Evolutionary conservation across 805 yeast genomes (phyloP), one percentile per base, ranked within the genome.

Genomic region (Scheffersomyces amazonensis): DNA sequence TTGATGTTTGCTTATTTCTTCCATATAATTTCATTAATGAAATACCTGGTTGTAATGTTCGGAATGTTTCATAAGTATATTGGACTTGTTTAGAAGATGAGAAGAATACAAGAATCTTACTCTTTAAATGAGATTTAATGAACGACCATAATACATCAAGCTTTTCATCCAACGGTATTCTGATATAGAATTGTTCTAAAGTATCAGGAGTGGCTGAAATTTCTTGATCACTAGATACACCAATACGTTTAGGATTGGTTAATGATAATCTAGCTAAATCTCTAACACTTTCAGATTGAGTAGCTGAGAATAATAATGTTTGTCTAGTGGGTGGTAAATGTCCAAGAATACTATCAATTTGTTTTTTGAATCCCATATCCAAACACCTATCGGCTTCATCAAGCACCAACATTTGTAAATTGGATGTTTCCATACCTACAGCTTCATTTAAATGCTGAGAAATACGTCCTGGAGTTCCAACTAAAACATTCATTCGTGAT

Each of bases 381-480:
- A 89, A 66, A 52, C 93, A 87, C 48, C 96, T 70, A 56, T 89
- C 97, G 0, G 96, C 96, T 60, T 89, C 97, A 60, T 89, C 97
- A 36, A 89, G 62, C 2, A 89, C 89, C 32, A 89, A 64, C 55
- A 83, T 76, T 60, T 89, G 91, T 43, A 89, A 63, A 54, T 86
- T 87, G 16, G 80, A 69, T 8, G 83, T 66, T 50, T 83, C 90
- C 58, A 89, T 75, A 1, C 88, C 88, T 1, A 83, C 83, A 6
- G 95, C 81, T 56, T 90, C 95, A 57, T 90, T 95, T 77, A 89
- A 74, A 56, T 89, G 96, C 56, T 89, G 97, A 32, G 90, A 68
- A 15, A 89, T 63, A 57, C 97, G 73, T 3, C 97, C 97, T 0
- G 97, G 97, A 0, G 97, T 89, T 11, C 96, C 93, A 22, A 89